These are phyloP conservation scores for Fusarium decemcellulare DNA, from an alignment of 2,329 filamentous ascomycete genomes.

Conservation along the genomic window DNA sequence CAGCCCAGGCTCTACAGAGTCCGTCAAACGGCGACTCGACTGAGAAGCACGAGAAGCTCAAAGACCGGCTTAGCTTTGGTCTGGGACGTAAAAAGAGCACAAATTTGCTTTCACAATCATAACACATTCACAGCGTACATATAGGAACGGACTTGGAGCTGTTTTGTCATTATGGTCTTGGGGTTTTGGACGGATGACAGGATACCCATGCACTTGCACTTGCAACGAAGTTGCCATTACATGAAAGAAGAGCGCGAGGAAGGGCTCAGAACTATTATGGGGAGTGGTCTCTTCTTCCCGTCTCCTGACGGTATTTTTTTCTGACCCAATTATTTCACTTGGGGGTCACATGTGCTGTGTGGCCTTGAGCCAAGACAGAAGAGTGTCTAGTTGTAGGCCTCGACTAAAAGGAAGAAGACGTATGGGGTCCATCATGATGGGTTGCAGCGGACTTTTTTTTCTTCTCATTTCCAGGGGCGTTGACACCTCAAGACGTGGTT, in stretches of 20 bases:
- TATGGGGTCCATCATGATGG: constrained; percentile 20
- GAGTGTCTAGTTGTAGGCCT: constrained; percentile 5
- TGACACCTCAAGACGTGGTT: constrained; percentile 9
- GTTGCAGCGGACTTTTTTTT: constrained; percentile 17
- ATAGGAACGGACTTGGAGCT: constrained; percentile 20
- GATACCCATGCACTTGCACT: constrained; percentile 39
- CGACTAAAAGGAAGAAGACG: constrained; percentile 18
- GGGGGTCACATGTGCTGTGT: constrained; percentile 3
- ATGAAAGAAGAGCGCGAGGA: constrained; percentile 33
- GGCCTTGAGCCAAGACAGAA: constrained; percentile 8
- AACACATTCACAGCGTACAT: constrained; percentile 24
- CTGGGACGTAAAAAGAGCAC: constrained; percentile 81
- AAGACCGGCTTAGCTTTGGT: constrained; percentile 76
- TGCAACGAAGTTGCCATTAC: constrained; percentile 30
- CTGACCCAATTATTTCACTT: background rate
- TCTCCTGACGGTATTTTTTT: constrained; percentile 5
- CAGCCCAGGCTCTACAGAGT: constrained; percentile 39
- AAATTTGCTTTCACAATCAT: constrained; percentile 53
- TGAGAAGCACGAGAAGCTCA: constrained; percentile 66
- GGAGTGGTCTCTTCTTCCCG: background rate
- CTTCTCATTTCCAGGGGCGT: constrained; percentile 10
- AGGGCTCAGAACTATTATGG: constrained; percentile 5
- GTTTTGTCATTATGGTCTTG: constrained; percentile 24
- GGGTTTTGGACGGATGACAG: constrained; percentile 37
- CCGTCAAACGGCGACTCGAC: constrained; percentile 38